Evolutionary conservation across 2,329 filamentous ascomycete genomes (phyloP).

Genomic region (Cladorrhinum sp.): DNA sequence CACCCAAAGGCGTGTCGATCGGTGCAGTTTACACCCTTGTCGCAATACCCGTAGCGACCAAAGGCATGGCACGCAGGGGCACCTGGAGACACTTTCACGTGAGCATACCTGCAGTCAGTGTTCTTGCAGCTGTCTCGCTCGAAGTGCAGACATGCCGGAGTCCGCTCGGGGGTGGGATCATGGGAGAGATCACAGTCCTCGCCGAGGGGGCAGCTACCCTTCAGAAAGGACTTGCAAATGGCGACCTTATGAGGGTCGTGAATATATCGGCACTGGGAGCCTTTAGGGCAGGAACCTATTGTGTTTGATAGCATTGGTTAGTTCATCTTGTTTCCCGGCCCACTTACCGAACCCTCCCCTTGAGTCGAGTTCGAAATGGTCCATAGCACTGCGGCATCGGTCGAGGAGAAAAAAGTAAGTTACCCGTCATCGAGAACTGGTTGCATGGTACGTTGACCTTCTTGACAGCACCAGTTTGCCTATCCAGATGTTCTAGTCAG

Average conservation of each 20-base stretch:
- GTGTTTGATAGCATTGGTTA: slow-evolving; percentile 16
- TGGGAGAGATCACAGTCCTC: slow-evolving; percentile 87
- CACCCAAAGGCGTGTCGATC: slow-evolving; percentile 91
- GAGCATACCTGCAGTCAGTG: slow-evolving; percentile 78
- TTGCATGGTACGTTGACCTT: slow-evolving; percentile 75
- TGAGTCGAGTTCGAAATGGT: background rate
- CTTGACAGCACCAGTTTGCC: slow-evolving; percentile 54
- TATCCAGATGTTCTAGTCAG: slow-evolving; percentile 41
- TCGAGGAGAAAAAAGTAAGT: slow-evolving; percentile 43
- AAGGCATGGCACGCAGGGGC: slow-evolving; percentile 82
- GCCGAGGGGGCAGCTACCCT: slow-evolving; percentile 73
- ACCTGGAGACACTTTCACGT: slow-evolving; percentile 72
- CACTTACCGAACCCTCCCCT: slow-evolving; percentile 29
- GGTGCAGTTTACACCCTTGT: slow-evolving; percentile 71
- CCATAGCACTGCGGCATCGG: slow-evolving; percentile 25
- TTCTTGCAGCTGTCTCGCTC: slow-evolving; percentile 88
- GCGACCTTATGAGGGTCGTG: slow-evolving; percentile 87
- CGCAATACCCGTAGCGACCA: slow-evolving; percentile 84
- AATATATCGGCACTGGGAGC: slow-evolving; percentile 72
- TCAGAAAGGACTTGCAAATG: slow-evolving; percentile 83
- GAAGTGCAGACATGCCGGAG: slow-evolving; percentile 86
- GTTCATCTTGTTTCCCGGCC: slow-evolving; percentile 33
- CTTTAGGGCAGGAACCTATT: slow-evolving; percentile 81
- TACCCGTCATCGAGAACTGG: slow-evolving; percentile 67
- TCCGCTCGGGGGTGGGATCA: slow-evolving; percentile 76